Base-by-base conservation (phyloP, 2,329 filamentous ascomycete genomes). In the Ascocoryne sarcoides region DNA sequence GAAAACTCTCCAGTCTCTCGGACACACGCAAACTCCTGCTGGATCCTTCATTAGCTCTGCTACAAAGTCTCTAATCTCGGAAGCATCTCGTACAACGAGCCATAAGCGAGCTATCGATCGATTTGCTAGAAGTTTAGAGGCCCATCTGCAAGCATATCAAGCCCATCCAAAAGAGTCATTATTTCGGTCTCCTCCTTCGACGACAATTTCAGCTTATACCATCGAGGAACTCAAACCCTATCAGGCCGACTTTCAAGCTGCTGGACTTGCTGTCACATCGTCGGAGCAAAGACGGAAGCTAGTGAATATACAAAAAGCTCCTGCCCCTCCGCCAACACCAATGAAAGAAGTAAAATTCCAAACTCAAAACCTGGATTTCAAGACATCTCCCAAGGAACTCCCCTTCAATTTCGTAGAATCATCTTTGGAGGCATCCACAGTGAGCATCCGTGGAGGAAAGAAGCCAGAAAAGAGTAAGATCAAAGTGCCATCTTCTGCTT, bases 181-280 rank as follows among this genome's bases (percentile, higher is more conserved):
- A 12, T 26, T 49, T 12, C 23, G 47, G 15, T 50, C 54, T 10
- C 42, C 42, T 36, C 51, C 47, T 23, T 31, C 40, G 8, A 60
- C 62, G 9, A 50, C 43, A 10, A 36, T 75, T 66, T 31, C 58
- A 68, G 33, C 46, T 4, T 65, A 67, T 43, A 77, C 75, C 2
- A 62, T 78, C 14, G 63, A 67, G 18, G 70, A 69, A 20, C 58
- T 78, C 2, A 53, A 75, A 18, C 73, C 73, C 2, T 78, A 70
- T 50, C 67, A 65, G 34, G 60, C 66, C 3, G 66, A 78, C 44
- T 76, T 79, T 45, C 61, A 60, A 41, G 65, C 65, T 42, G 73
- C 70, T 39, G 72, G 73, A 1, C 62, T 79, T 36, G 72, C 73
- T 2, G 68, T 78, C 1, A 77, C 75, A 9, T 75, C 74, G 46